A percentile compares a stretch with the other conserved stretches of the same genome.
phyloP scores from a whole-genome alignment of 2,329 filamentous ascomycete genomes.

The Beauveria brongniartii region DNA sequence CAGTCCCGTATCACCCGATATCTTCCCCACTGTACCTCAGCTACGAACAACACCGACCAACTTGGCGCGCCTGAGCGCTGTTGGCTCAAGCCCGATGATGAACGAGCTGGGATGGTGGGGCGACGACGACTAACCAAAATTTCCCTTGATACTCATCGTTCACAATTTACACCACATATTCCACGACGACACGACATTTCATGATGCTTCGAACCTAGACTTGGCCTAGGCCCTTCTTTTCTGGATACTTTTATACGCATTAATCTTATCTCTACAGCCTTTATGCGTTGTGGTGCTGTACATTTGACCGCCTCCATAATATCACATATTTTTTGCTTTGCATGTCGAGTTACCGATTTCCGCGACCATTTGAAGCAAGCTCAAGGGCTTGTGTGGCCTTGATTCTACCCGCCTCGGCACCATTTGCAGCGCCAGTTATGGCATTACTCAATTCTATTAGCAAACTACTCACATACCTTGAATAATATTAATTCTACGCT shows the following conservation, averaged over 20 bases:
- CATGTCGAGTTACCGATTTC: not conserved
- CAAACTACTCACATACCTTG: not conserved
- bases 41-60: conserved; percentile 23
- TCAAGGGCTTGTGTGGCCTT: not conserved
- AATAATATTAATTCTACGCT: not conserved
- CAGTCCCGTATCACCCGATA: conserved; percentile 29
- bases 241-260: not conserved
- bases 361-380: not conserved
- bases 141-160: not conserved
- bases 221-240: not conserved
- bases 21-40: conserved; percentile 20
- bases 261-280: not conserved
- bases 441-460: not conserved
- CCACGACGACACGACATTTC: conserved; percentile 10
- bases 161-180: not conserved
- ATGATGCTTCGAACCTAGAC: not conserved
- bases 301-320: not conserved
- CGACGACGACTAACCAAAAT: conserved; percentile 27
- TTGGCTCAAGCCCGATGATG: conserved; percentile 22
- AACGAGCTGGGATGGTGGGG: conserved; percentile 31
- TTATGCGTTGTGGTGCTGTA: not conserved
- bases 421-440: not conserved
- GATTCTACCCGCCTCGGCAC: not conserved
- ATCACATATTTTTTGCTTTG: not conserved
- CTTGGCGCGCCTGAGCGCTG: conserved; percentile 35